Evolutionary conservation across 257 asterid genomes (phyloP), one percentile per base, ranked within the genome.

Genomic region (Solanum clarkiae): DNA sequence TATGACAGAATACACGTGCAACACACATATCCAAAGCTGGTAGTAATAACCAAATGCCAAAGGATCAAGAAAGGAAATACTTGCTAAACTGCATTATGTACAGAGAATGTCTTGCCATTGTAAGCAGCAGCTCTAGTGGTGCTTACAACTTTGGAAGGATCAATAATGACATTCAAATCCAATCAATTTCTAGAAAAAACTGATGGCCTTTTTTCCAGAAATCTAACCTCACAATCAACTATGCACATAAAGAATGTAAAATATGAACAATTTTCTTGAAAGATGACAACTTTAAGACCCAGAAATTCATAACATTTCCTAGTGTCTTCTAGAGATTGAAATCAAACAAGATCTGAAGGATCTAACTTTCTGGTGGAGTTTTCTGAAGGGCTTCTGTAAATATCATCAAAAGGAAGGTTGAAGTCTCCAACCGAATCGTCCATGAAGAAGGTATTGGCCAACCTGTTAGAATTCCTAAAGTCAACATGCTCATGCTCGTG

Each of bases 401-500:
- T 92, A 86, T 91, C 99, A 84, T 87, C 99, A 82, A 96, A 96
- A 1, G 98, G 98, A 72, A 93, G 95, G 68, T 92, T 87, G 85
- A 94, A 92, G 59, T 90, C 97, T 70, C 87, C 92, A 22, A 85
- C 91, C n/a, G 89, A 77, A 63, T 92, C 94, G 79, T 94, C 97
- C 93, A 92, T 92, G 91, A 87, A 88, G 88, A 92, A 92, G 26
- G 95, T 93, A 84, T 90, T 79, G 8, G 97, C 92, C 88, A 92
- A 53, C 24, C 92, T 90, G 81, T 91, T 88, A 8, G 92, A 86
- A 66, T 83, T 89, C 68, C 91, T 84, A 91, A 90, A 80, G 80
- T 91, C 92, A 88, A 93, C 55, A 17, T 70, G 89, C 45, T 69
- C 89, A 7, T 70, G 89, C 68, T 68, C 89, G 8, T 83, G 86